Evolutionary conservation across 2,329 filamentous ascomycete genomes (phyloP), one percentile per base, ranked within the genome.

Genomic region (Botrytis porri): DNA sequence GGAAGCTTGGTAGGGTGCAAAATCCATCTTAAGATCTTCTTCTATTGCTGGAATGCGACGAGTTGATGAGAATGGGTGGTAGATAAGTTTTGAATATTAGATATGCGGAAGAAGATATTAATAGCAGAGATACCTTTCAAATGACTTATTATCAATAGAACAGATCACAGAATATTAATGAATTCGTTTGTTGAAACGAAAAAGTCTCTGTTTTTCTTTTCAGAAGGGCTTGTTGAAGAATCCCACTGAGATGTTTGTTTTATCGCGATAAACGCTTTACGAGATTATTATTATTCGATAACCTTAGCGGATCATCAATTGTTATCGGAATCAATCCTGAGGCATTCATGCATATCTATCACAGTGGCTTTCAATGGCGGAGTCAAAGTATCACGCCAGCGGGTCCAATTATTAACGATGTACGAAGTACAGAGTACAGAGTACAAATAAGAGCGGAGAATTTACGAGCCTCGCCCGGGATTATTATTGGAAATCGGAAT

Each of bases 1-100:
- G 25, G 92, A 92, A 82, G 95, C 95, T 85, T 98, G 96, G 84
- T 98, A 99, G 54, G 96, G 96, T 63, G 96, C 96, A 82, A 98
- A 99, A 85, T 98, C 93, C 93, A 96, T 96, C 39, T 29, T 39
- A 4, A 3, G 29, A 16, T 10, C 6, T 66, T 51, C 14, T 29
- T 66, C 39, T 25, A 22, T 37, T 51, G 37, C n/a, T 32, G 12
- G 25, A 32, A 16, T 66, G 22, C 39, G 16, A 54, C 1, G 6
- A 54, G n/a, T n/a, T 39, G 25, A 39, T 37, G 29, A 37, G 35
- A 5, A 66, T 51, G 14, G 32, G 29, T 51, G 22, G 20, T 37
- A 5, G 32, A 29, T 25, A 65, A 12, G 25, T 18, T 37, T 32
- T n/a, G 22, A 51, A n/a, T 32, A n/a, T 37, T 51, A 37, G 43